Evolutionary conservation across 768 basidiomycete genomes (phyloP).

Genomic region (Termitomyces sp.): DNA sequence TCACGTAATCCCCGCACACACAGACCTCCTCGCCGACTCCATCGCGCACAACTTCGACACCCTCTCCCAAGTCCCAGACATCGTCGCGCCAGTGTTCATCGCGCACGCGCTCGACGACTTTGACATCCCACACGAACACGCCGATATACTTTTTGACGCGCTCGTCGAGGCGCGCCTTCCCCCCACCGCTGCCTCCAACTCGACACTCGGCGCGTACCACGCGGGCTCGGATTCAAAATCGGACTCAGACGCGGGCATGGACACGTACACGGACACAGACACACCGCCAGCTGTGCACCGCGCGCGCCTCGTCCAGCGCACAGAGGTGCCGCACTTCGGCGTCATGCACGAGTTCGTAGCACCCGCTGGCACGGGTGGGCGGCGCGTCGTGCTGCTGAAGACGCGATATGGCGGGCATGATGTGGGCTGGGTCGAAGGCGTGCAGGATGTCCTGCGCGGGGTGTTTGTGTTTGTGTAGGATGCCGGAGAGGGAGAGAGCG

Average conservation of each 20-base stretch:
- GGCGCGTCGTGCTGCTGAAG: slow-evolving; percentile 34
- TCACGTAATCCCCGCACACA: no score
- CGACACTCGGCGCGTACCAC: no score
- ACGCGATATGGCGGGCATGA: slow-evolving; percentile 56
- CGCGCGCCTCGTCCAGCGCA: slow-evolving; percentile 35
- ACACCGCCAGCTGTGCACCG: slow-evolving; percentile 33
- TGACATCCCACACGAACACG: slow-evolving; percentile 70
- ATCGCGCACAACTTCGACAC: slow-evolving; percentile 60
- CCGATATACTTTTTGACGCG: slow-evolving; percentile 59
- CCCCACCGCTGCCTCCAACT: no score
- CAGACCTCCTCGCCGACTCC: slow-evolving; percentile 51
- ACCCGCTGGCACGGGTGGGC: background rate
- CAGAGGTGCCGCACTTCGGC: slow-evolving; percentile 43
- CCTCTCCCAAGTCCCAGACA: slow-evolving; percentile 47
- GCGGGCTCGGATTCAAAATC: no score
- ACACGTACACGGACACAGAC: slow-evolving; percentile 16
- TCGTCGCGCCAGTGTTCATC: slow-evolving; percentile 65
- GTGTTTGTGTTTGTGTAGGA: slow-evolving; percentile 39
- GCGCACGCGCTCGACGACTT: slow-evolving; percentile 71
- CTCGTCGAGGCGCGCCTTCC: no score
- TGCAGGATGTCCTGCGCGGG: slow-evolving; percentile 55
- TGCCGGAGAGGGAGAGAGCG: no score
- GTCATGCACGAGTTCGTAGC: slow-evolving; percentile 38
- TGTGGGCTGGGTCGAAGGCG: slow-evolving; percentile 57
- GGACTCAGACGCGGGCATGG: no score